phyloP scores from a whole-genome alignment of 768 basidiomycete genomes.

The Leccinum longicurvipes region DNA sequence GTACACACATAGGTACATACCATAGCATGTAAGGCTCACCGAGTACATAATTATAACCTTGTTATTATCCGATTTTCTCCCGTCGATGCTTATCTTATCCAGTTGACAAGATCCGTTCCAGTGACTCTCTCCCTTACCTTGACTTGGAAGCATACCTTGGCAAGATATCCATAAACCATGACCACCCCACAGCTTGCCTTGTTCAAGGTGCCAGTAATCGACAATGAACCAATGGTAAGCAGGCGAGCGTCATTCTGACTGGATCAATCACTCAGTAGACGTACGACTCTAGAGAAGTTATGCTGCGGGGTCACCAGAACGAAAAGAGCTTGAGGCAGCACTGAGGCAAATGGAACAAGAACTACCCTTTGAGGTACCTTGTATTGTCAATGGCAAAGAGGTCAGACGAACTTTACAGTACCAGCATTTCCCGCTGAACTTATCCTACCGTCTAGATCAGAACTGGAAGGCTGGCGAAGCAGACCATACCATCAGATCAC shows the following conservation, averaged over 20 bases:
- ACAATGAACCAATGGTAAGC: slow-evolving; percentile 93
- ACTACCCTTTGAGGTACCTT: slow-evolving; percentile 90
- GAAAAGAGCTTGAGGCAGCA: slow-evolving; percentile 66
- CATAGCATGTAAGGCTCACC: background rate
- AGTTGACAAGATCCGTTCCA: slow-evolving; percentile 18
- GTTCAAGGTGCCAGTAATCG: slow-evolving; percentile 80
- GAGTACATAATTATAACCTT: background rate
- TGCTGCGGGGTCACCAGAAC: slow-evolving; percentile 74
- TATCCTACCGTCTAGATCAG: slow-evolving; percentile 51
- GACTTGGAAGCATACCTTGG: background rate
- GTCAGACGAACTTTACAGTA: slow-evolving; percentile 39
- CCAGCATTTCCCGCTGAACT: slow-evolving; percentile 2
- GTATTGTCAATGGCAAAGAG: slow-evolving; percentile 85
- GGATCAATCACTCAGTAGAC: background rate
- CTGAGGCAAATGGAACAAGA: slow-evolving; percentile 76
- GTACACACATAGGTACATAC: background rate
- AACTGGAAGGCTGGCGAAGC: slow-evolving; percentile 75
- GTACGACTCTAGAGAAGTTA: slow-evolving; percentile 64
- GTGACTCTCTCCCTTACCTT: background rate
- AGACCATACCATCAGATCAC: slow-evolving; percentile 85
- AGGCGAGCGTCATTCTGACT: background rate
- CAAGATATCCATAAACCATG: slow-evolving; percentile 40
- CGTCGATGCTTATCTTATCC: background rate
- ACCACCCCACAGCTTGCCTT: slow-evolving; percentile 72
- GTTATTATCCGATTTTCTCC: background rate